phyloP scores from a whole-genome alignment of 2,329 filamentous ascomycete species.

The Trichoderma sp. region DNA sequence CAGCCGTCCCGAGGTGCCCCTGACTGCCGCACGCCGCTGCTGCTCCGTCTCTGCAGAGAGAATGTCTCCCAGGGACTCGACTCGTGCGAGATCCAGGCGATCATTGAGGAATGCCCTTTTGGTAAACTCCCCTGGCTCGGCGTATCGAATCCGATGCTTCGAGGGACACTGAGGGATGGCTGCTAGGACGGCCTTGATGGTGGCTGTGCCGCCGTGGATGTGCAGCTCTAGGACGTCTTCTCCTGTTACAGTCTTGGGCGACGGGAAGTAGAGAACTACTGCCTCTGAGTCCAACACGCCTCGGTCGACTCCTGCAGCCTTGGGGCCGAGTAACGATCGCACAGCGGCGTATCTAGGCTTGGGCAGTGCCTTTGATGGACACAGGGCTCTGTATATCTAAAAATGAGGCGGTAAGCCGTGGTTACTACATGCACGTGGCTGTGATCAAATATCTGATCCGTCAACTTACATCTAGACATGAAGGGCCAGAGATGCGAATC shows the following conservation, averaged over 20 bases:
- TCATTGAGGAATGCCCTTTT: conserved; percentile 86
- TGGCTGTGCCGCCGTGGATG: conserved; percentile 88
- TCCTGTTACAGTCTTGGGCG: conserved; percentile 81
- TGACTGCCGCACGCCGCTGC: conserved; percentile 83
- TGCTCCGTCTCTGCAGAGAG: conserved; percentile 81
- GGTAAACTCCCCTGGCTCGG: conserved; percentile 95
- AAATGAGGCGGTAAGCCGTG: not conserved
- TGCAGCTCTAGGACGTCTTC: conserved; percentile 93
- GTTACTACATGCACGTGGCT: conserved; percentile 20
- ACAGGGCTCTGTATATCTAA: conserved; percentile 56
- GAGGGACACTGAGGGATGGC: conserved; percentile 65
- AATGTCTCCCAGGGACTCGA: conserved; percentile 65
- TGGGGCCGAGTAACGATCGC: conserved; percentile 68
- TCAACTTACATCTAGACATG: conserved; percentile 64
- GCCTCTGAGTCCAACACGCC: conserved; percentile 77
- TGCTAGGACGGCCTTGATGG: conserved; percentile 80
- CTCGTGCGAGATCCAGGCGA: conserved; percentile 83
- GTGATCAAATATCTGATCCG: not conserved
- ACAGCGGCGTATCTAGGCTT: conserved; percentile 66
- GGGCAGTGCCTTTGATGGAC: conserved; percentile 50
- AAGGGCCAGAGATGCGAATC: conserved; percentile 80
- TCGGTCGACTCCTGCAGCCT: conserved; percentile 26
- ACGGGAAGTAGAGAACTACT: conserved; percentile 79
- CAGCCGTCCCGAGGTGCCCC: conserved; percentile 71
- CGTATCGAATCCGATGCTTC: conserved; percentile 67